Conservation (phyloP, 2,329 filamentous ascomycete genomes). For the Tolypocladium amazonense region DNA sequence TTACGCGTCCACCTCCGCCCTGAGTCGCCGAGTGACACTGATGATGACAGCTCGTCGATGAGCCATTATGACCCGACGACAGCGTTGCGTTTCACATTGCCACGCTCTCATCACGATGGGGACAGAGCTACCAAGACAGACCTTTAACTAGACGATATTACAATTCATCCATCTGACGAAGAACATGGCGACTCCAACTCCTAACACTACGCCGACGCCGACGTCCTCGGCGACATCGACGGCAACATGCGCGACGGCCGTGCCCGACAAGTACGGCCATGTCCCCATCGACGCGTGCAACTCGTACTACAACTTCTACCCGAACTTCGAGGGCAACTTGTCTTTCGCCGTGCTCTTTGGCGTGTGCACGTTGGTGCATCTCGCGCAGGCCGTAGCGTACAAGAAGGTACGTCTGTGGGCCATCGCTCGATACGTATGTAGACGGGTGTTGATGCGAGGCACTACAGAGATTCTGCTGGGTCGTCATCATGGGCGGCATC, state of each 20-base stretch:
- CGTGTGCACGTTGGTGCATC: slow-evolving; percentile 14
- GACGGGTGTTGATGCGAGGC: background rate
- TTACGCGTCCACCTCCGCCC: background rate
- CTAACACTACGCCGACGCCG: background rate
- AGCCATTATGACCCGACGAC: background rate
- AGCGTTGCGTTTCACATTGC: background rate
- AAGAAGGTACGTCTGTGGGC: slow-evolving; percentile 14
- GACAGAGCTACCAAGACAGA: background rate
- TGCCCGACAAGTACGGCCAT: slow-evolving; percentile 19
- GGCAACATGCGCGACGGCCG: slow-evolving; percentile 16
- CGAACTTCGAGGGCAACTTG: slow-evolving; percentile 20
- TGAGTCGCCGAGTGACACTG: background rate
- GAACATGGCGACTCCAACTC: background rate
- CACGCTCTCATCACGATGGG: background rate
- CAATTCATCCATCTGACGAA: too few species aligned
- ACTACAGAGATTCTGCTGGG: slow-evolving; percentile 20
- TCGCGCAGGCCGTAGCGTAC: slow-evolving; percentile 16
- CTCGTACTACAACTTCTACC: slow-evolving; percentile 20
- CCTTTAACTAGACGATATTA: too few species aligned
- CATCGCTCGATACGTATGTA: background rate
- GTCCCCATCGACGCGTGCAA: slow-evolving; percentile 21
- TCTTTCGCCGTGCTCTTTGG: slow-evolving; percentile 21
- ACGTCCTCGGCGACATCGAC: background rate
- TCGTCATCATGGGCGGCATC: slow-evolving; percentile 25
- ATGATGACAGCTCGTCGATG: background rate